Evolutionary conservation across 805 yeast genomes (phyloP), one percentile per base, ranked within the genome.

Genomic region (Candida railenensis): DNA sequence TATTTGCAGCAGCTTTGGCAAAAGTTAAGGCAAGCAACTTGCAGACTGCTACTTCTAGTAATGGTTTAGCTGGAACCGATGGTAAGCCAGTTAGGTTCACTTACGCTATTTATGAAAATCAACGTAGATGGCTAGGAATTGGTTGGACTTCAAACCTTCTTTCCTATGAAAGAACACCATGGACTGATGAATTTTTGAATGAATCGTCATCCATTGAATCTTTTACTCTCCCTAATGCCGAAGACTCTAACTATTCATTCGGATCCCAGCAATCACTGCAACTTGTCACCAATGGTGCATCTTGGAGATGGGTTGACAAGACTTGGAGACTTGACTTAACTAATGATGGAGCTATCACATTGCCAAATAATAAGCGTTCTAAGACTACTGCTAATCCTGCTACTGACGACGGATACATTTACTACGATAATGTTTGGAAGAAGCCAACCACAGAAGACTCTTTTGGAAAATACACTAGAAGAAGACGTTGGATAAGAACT

Each of bases 151-250:
- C 95, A 14, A 90, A 90, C 59, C 74, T 94, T 61, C 75, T 94
- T 51, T 85, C 95, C 42, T 92, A 92, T 61, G 99, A 92, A 67
- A 79, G 99, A 61, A 84, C 96, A 0, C 85, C 98, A 3, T 92
- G 98, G 97, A 91, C 98, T 0, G 99, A 92, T 62, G 97, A 91
- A 63, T 91, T 90, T 59, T 72, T 90, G 51, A 92, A 91, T 64
- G 96, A 90, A 61, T 79, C 89, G 1, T 81, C 86, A 4, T 74
- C 90, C 7, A 84, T 91, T 16, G 94, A 86, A 4, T 67, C 76
- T 16, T 92, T 92, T 66, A 81, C 83, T 61, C 71, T 92, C 47
- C 98, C 99, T 3, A 89, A 83, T 48, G 78, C 85, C 21, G 78
- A 69, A 49, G 69, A 77, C 48, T 48, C 51, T 44, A 56, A 62